These are phyloP conservation scores for Euphorbia pulcherrima DNA, from an alignment of 345 rosid species.

Conservation along the genomic window DNA sequence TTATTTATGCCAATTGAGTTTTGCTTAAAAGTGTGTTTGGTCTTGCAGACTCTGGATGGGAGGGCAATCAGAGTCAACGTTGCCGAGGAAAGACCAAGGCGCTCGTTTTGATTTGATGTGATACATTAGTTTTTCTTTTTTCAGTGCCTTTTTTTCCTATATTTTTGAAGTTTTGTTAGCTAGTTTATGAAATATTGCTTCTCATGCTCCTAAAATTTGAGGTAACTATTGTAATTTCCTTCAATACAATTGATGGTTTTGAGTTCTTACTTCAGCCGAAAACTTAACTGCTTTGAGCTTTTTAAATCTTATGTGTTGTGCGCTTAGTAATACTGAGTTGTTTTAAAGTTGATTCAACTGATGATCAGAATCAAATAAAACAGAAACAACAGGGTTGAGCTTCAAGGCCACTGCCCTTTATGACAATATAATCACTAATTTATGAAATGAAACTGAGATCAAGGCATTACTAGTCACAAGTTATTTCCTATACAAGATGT, in stretches of 20 bases:
- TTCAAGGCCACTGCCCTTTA: too few species aligned
- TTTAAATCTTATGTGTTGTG: too few species aligned
- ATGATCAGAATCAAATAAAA: too few species aligned
- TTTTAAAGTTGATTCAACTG: too few species aligned
- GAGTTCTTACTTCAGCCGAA: not conserved
- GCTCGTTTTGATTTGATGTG: slow-evolving; percentile 40
- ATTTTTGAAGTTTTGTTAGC: slow-evolving; percentile 17
- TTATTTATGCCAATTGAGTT: not conserved
- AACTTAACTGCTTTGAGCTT: not conserved
- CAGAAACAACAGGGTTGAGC: too few species aligned
- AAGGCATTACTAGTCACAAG: not conserved
- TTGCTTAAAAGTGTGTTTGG: slow-evolving; percentile 2
- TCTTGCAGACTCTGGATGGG: slow-evolving; percentile 75
- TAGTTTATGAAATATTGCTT: slow-evolving; percentile 10
- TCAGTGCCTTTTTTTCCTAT: slow-evolving; percentile 1
- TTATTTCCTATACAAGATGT: not conserved
- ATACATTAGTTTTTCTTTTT: slow-evolving; percentile 7
- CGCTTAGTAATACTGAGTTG: too few species aligned
- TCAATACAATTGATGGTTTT: not conserved
- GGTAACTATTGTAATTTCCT: not conserved
- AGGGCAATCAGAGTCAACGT: slow-evolving; percentile 84
- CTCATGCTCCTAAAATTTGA: not conserved
- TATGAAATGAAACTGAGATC: too few species aligned
- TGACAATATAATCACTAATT: too few species aligned
- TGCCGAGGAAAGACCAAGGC: slow-evolving; percentile 77